These are phyloP conservation scores for Aspergillus egyptiacus DNA, from an alignment of 495 filamentous ascomycete genomes.

Conservation along the genomic window DNA sequence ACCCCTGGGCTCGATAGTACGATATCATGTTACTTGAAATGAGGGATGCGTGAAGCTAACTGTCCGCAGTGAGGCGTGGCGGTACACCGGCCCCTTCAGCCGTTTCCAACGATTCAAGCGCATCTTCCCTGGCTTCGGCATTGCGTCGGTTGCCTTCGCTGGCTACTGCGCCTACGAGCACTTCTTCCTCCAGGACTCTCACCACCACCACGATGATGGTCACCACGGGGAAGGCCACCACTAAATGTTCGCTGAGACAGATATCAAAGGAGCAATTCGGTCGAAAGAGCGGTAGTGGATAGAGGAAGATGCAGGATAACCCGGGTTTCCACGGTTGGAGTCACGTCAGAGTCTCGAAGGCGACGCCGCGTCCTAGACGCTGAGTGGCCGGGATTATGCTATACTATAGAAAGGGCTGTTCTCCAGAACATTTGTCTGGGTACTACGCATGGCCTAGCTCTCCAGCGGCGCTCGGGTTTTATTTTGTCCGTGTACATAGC, in stretches of 20 bases:
- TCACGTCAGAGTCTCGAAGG: not conserved
- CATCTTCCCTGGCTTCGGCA: conserved; percentile 83
- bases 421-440: conserved; percentile 2
- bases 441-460: conserved; percentile 13
- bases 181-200: conserved; percentile 73
- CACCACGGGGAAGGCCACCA: conserved; percentile 48
- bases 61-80: conserved; percentile 75
- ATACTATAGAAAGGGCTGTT: conserved; percentile 10
- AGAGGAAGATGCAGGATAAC: conserved; percentile 29
- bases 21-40: conserved; percentile 12
- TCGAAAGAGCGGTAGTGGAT: not conserved
- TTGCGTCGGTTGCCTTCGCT: conserved; percentile 83
- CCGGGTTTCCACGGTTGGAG: conserved; percentile 16
- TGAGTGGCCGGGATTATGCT: not conserved
- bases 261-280: not conserved
- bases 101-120: conserved; percentile 81
- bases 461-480: conserved; percentile 33
- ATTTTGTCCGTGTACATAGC: conserved; percentile 44
- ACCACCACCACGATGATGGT: conserved; percentile 38
- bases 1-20: conserved; percentile 83
- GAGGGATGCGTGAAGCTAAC: conserved; percentile 15
- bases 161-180: conserved; percentile 85
- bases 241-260: conserved; percentile 15
- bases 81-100: conserved; percentile 84
- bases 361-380: conserved; percentile 2